Base-by-base conservation (phyloP, 441 rosid species). In the Populus hybrid region DNA sequence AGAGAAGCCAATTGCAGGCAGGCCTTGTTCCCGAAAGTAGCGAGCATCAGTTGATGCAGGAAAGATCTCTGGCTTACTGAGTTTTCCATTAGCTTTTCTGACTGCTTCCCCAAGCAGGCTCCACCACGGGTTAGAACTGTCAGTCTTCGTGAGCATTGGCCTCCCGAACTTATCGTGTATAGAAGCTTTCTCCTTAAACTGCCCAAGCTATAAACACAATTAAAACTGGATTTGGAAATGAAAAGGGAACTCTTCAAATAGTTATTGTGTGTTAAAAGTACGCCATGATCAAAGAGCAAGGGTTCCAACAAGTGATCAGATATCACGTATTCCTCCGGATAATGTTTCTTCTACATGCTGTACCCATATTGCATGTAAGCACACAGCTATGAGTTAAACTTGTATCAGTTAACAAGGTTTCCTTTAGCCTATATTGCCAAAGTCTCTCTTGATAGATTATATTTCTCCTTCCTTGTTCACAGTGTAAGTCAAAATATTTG, bases 41-140 rank as follows among this genome's bases (percentile, higher is more conserved):
- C 91, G 94, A 84, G 93, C 84, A 85, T 95, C 99, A 3, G 98
- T 95, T 65, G 99, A 76, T 0, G 94, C 98, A 18, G 95, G 98
- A 86, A 95, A 95, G 67, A 94, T 90, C 88, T 93, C 94, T 9
- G 98, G 95, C 77, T 84, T 86, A 74, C 86, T 83, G 31, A 91
- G 83, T 76, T 81, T 90, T 74, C 97, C 97, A 67, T 88, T 83
- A 11, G 94, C 97, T 80, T 86, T 89, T 81, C 76, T 86, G 38
- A 95, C 84, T 36, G 97, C 97, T 76, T 87, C 94, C 83, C 90
- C 95, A 59, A 94, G 82, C 79, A 95, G 86, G 14, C 38, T 72
- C 99, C 98, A 94, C 98, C 99, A 95, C 1, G 93, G 95, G 76
- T 90, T 95, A 68, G 97, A 89, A 72, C 81, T 81, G 83, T 89